Evolutionary conservation across 345 rosid species (phyloP).

Genomic region (Eucalyptus cloeziana): DNA sequence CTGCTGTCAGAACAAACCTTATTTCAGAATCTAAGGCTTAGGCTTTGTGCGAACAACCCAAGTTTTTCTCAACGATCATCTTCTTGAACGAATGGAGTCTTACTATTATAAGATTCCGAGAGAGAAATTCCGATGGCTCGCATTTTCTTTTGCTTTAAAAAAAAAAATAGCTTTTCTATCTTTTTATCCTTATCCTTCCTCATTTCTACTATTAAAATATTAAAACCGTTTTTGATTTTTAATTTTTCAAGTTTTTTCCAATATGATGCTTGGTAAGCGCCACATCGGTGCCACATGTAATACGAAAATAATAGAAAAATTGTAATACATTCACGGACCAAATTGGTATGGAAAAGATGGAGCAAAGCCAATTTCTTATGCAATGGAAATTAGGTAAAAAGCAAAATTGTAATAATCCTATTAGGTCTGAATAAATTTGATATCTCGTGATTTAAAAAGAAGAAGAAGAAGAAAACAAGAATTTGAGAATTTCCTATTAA

Average conservation of each 20-base stretch:
- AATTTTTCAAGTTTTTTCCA: neutral
- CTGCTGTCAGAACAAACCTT: neutral
- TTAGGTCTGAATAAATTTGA: neutral
- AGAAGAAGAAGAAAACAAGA: neutral
- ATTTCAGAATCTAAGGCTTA: neutral
- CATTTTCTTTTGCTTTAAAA: neutral
- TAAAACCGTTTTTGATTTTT: neutral
- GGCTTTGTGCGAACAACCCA: neutral
- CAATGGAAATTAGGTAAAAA: neutral
- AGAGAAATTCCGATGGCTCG: neutral
- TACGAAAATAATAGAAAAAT: neutral
- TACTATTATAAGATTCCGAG: neutral
- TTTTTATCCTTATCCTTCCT: neutral
- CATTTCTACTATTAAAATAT: neutral
- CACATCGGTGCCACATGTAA: neutral
- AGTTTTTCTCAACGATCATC: neutral
- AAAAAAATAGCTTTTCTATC: neutral
- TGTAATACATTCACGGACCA: neutral
- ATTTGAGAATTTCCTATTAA: neutral
- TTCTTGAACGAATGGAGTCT: neutral
- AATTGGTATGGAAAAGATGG: neutral
- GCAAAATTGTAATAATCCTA: neutral
- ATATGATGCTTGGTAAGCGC: neutral
- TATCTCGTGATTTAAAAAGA: neutral
- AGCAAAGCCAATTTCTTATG: neutral